A percentile compares a stretch with the other conserved stretches of the same genome.
Conservation (phyloP, 129 eudicot species). For the Centrapalus pauciflorus region DNA sequence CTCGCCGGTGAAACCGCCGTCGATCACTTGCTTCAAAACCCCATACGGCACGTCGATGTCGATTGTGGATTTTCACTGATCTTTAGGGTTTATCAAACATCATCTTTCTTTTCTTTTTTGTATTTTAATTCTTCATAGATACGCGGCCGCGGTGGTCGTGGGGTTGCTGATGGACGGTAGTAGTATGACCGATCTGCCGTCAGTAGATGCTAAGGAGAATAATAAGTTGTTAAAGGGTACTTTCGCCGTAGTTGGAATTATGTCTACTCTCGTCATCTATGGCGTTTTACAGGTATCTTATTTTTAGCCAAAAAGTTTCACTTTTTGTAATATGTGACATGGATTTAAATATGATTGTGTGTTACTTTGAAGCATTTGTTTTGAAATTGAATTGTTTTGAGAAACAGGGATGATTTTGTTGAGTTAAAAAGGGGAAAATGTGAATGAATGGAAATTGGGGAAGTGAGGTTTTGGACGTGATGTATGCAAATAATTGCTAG, state of each 20-base stretch:
- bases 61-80: background rate
- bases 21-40: constrained; percentile 16
- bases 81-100: constrained; percentile 24
- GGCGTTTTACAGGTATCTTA: constrained; percentile 85
- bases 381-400: background rate
- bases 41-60: constrained; percentile 13
- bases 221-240: constrained; percentile 48
- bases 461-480: background rate
- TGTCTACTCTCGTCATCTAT: constrained; percentile 86
- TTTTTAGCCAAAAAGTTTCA: background rate
- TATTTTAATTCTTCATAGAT: background rate
- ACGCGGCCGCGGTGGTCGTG: constrained; percentile 20
- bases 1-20: constrained; percentile 24
- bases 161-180: constrained; percentile 27
- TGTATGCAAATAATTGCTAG: background rate
- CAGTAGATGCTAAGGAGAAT: constrained; percentile 42
- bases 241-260: constrained; percentile 81
- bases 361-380: constrained; percentile 5
- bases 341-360: background rate
- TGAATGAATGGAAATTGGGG: background rate
- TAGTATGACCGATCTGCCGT: constrained; percentile 57
- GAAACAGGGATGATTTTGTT: background rate
- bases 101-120: background rate
- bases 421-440: background rate
- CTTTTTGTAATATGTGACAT: background rate